phyloP scores from a whole-genome alignment of 1,284 basidiomycete species.

The Tilletia indica region DNA sequence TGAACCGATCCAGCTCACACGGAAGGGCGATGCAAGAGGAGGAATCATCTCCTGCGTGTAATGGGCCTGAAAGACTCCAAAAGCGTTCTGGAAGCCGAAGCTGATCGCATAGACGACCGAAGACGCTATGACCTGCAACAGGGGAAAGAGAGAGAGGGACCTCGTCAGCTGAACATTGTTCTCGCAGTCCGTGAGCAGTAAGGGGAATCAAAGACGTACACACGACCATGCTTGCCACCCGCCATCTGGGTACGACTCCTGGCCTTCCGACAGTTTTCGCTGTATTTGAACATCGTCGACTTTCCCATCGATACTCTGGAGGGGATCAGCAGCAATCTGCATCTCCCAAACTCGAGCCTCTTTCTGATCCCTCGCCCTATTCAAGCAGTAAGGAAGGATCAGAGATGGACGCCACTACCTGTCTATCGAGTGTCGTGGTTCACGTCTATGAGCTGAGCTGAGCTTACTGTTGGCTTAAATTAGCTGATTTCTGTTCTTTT shows the following conservation, averaged over 20 bases:
- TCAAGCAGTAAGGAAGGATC: too few relatives aligned
- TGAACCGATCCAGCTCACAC: conserved; percentile 19
- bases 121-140: not conserved
- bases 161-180: not conserved
- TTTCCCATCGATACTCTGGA: too few relatives aligned
- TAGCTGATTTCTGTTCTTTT: too few relatives aligned
- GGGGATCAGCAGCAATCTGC: not conserved
- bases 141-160: not conserved
- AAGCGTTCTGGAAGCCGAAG: conserved; percentile 20
- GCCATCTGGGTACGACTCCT: conserved; percentile 19
- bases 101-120: conserved; percentile 21
- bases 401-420: too few relatives aligned
- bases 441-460: too few relatives aligned
- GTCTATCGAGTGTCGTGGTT: too few relatives aligned
- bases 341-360: not conserved
- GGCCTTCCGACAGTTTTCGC: not conserved
- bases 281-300: too few relatives aligned
- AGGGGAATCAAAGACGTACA: conserved; percentile 5
- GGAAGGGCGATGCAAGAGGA: conserved; percentile 22
- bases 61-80: conserved; percentile 25
- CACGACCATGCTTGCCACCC: conserved; percentile 21
- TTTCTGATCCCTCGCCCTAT: not conserved
- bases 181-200: conserved; percentile 6
- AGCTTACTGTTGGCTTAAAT: too few relatives aligned
- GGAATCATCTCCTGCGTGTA: conserved; percentile 20